Conservation (phyloP, 441 rosid genomes). For the Populus trichocarpa region DNA sequence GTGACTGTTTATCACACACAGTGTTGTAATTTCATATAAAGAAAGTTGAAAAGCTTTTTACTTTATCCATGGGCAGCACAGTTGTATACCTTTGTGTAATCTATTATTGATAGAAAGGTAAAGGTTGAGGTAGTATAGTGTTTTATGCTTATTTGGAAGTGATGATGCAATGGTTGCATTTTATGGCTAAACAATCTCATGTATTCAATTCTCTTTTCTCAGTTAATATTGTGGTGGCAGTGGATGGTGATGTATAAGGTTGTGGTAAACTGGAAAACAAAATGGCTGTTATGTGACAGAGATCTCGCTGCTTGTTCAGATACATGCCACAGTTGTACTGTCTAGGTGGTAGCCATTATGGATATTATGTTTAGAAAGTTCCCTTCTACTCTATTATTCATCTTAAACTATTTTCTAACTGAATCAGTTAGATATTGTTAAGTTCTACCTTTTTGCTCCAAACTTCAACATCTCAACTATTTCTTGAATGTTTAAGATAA, state of each 20-base stretch:
- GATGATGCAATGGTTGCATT: neutral
- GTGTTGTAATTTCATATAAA: neutral
- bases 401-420: neutral
- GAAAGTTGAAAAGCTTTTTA: neutral
- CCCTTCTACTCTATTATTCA: neutral
- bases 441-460: neutral
- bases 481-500: neutral
- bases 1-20: neutral
- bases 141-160: neutral
- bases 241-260: neutral
- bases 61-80: neutral
- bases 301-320: neutral
- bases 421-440: neutral
- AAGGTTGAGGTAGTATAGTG: neutral
- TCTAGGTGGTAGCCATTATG: neutral
- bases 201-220: neutral
- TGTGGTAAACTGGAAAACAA: neutral
- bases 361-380: neutral
- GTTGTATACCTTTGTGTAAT: neutral
- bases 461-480: neutral
- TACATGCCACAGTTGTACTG: neutral
- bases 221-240: neutral
- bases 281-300: neutral
- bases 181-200: neutral
- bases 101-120: neutral